Evolutionary conservation across 1,139 yeast species (phyloP).

Genomic region (Pneumocystis jirovecii): DNA sequence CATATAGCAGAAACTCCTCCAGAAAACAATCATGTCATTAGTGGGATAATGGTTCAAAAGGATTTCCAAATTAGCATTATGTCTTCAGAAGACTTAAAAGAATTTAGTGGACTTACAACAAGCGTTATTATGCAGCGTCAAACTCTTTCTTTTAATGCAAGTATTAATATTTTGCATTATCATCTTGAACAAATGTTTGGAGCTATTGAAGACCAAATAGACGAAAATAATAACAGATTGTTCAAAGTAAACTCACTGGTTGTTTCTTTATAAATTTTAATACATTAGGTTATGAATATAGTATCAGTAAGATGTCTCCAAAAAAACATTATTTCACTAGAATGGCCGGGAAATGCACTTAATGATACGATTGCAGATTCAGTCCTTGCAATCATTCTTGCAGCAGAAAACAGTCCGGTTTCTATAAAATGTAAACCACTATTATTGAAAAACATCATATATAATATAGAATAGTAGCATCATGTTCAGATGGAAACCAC

Average conservation of each 20-base stretch:
- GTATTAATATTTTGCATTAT: constrained; percentile 66
- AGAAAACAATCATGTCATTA: constrained; percentile 34
- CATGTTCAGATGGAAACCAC: constrained; percentile 12
- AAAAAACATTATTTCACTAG: constrained; percentile 26
- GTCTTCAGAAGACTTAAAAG: constrained; percentile 74
- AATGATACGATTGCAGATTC: constrained; percentile 93
- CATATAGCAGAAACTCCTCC: constrained; percentile 19
- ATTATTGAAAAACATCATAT: constrained; percentile 34
- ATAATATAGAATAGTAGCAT: constrained; percentile 14
- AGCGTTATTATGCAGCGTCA: constrained; percentile 75
- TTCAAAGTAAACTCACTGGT: constrained; percentile 1
- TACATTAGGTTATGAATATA: constrained; percentile 26
- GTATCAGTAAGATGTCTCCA: constrained; percentile 37
- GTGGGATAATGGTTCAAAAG: constrained; percentile 85
- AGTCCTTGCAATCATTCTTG: constrained; percentile 71
- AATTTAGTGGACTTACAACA: constrained; percentile 74
- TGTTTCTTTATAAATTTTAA: constrained; percentile 12
- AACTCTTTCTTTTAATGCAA: constrained; percentile 62
- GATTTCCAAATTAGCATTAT: constrained; percentile 77
- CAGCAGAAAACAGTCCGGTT: constrained; percentile 90
- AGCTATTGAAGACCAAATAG: constrained; percentile 48
- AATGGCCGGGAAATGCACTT: constrained; percentile 83
- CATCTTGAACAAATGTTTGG: constrained; percentile 96
- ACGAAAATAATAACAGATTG: constrained; percentile 27
- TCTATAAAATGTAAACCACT: constrained; percentile 73